Evolutionary conservation across 768 basidiomycete species (phyloP), one percentile per base, ranked within the genome.

Genomic region (Tephrocybe sp.): DNA sequence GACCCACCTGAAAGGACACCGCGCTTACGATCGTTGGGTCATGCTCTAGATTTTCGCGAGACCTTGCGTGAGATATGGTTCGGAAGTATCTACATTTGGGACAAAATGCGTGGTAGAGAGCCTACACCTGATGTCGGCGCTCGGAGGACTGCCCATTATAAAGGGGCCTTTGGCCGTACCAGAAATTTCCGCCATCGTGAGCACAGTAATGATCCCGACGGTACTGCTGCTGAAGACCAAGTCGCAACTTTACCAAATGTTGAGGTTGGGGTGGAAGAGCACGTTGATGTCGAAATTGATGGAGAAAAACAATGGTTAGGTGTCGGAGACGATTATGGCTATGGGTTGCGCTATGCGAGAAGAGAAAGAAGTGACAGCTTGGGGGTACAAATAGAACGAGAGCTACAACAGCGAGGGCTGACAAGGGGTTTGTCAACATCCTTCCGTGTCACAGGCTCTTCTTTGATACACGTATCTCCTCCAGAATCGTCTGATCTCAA

Each of bases 21-120:
- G n/a, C 78, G 80, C 22, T 65, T 79, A 58, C 75, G 72, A 16
- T 77, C 87, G 3, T 72, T 89, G 16, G 69, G 70, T 0, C 82
- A 89, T 59, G 85, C 79, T 5, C 71, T 90, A 64, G 81, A 87
- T 62, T 85, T 85, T 59, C 73, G 81, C 9, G 88, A 90, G 61
- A 84, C 86, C 0, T 76, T 80, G 37, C 69, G 76, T 15, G 87
- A 89, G 63, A 70, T 88, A 15, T 75, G 76, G 74, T 52, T 64
- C 5, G 84, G 84, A 3, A 73, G 68, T 39, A 62, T 81, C n/a
- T 86, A 87, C 62, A 71, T 86, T 63, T 66, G 69, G 52, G 74
- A 77, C 56, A 75, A 76, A 51, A 67, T 75, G 57, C 69, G 77
- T 9, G 82, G 84, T 6, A 73, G 68, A 41, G 83, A 86, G 60